Percentiles rank a stretch among this genome's conserved stretches.
These are phyloP conservation scores for Lophiotrema nucula DNA, from an alignment of 495 filamentous ascomycete species.

Conservation along the genomic window DNA sequence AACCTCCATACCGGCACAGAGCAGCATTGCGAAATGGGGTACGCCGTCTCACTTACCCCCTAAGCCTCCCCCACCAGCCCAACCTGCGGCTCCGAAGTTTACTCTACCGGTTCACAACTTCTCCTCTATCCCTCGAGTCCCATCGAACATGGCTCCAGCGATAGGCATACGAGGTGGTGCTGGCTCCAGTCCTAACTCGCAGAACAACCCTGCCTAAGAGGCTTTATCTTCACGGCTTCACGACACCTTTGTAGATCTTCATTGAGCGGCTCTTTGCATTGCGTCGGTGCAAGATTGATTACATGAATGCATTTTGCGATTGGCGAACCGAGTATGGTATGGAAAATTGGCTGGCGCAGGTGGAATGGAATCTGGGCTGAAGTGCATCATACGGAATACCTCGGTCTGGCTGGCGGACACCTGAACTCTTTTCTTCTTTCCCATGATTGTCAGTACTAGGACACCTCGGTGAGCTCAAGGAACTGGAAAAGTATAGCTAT, in stretches of 20 bases:
- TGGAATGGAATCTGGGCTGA: too few species aligned
- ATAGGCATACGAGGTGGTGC: conserved; percentile 2
- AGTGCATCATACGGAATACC: too few species aligned
- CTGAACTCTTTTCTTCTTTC: too few species aligned
- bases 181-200: not conserved
- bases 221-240: too few species aligned
- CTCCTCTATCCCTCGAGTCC: conserved; percentile 9
- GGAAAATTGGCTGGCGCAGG: too few species aligned
- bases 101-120: conserved; percentile 19
- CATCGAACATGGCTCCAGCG: conserved; percentile 3
- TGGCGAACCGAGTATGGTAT: not conserved
- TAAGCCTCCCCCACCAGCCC: conserved; percentile 43
- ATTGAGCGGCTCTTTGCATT: conserved; percentile 30
- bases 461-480: too few species aligned
- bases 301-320: not conserved
- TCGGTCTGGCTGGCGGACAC: too few species aligned
- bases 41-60: conserved; percentile 45
- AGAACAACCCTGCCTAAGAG: conserved; percentile 1
- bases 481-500: too few species aligned
- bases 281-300: conserved; percentile 12
- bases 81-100: conserved; percentile 35
- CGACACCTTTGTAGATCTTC: conserved; percentile 4
- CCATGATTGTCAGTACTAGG: too few species aligned
- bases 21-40: conserved; percentile 48
- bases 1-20: conserved; percentile 30